Evolutionary conservation across 192 early-diverging fungal species (phyloP), one percentile per base, ranked within the genome.

Genomic region (Haplosporangium gracile): DNA sequence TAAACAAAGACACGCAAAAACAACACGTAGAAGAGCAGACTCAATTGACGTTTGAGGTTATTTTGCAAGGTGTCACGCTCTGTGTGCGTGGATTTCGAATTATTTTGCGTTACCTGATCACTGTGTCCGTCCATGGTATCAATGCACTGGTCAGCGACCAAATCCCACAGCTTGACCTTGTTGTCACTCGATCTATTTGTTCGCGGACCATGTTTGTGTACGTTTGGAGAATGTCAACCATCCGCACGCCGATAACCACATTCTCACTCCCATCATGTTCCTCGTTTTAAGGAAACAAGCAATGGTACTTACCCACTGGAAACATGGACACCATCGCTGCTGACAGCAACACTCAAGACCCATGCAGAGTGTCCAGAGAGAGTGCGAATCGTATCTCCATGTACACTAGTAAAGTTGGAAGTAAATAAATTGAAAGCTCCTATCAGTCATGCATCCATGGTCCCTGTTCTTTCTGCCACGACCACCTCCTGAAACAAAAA

Each of bases 91-190:
- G 26, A n/a, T 43, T 26, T 34, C 2, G 16, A 69, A 47, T 2
- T 20, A 57, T 47, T 1, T n/a, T 24, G 15, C 10, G 20, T 70
- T 89, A 94, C 93, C 90, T 97, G 95, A 78, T 96, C 96, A 5
- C 89, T 91, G 72, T 97, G 96, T 1, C 92, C 90, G 73, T 96
- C 94, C 79, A 95, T 93, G 32, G 96, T 97, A 77, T 96, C 94
- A 51, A 96, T 85, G 80, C 93, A 94, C 78, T 95, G 94, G 63
- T 93, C 83, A 16, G 90, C 89, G 40, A 92, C 92, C 20, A 95
- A 71, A 90, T 97, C 95, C 96, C 96, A 97, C 18, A 97, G 88
- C 89, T 97, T 97, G 51, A 96, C 92, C 65, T 93, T 91, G 72
- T 93, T 95, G 79, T 97, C 96, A 73, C 92, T 93, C 5, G 94